Base-by-base conservation (phyloP, 2,329 filamentous ascomycete species). In the Calonectria pseudoreteaudii region DNA sequence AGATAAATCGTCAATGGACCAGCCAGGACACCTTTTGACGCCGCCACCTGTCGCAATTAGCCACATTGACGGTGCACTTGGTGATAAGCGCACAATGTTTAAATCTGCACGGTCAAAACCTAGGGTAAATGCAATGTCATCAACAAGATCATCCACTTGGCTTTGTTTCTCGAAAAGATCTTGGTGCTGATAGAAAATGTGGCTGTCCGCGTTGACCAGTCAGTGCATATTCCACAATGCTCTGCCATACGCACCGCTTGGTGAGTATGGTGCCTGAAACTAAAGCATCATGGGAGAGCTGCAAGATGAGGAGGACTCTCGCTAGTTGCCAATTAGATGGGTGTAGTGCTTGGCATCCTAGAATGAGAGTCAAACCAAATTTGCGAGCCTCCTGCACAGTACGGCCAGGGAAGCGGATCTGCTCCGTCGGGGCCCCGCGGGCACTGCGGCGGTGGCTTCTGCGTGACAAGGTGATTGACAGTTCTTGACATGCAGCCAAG, bases 141-240 rank as follows among this genome's bases (percentile, higher is more conserved):
- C 94, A 0, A 97, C 90, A 58, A 94, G 91, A 36, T 88, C 87
- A 81, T 97, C 93, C 0, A 97, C 94, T 18, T 91, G 87, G 20
- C 84, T 81, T 81, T 97, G 95, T 65, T 87, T 92, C 26, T 88
- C 87, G 80, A 97, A 97, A 0, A 97, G 86, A 13, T 91, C 89
- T 6, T 93, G 91, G 77, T 95, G 90, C 78, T 94, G 91, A 81
- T 97, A 97, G 82, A 93, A 97, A 5, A 97, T 92, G 79, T 94
- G 94, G 74, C 94, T 96, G 56, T 16, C 38, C 23, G 38, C 14
- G 11, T 3, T 30, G 36, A 28, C 7, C 28, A 1, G 53, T 72
- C n/a, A 72, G 66, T 28, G 50, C 26, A 26, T n/a, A 53, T 72
- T 38, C 72, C 73, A 50, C 34, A 23, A n/a, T 6, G 26, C 28